These are phyloP conservation scores for Botrytis fabae DNA, from an alignment of 2,329 filamentous ascomycete species.

Conservation along the genomic window DNA sequence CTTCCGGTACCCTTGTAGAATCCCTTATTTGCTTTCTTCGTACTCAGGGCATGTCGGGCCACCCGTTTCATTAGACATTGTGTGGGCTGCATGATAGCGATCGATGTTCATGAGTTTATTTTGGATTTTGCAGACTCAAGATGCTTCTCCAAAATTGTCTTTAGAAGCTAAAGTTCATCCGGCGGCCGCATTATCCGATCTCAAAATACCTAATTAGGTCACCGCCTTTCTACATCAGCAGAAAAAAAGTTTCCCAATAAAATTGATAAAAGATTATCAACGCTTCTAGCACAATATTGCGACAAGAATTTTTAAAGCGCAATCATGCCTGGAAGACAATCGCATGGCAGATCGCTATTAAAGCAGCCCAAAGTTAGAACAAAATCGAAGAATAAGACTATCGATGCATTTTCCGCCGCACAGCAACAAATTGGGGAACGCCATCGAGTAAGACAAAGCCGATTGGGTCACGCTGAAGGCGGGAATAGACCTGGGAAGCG, in stretches of 20 bases:
- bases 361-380: conserved; percentile 44
- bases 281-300: conserved; percentile 19
- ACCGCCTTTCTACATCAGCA: not conserved
- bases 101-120: not conserved
- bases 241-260: conserved; percentile 32
- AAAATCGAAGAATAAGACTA: conserved; percentile 48
- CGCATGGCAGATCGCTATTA: conserved; percentile 38
- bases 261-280: conserved; percentile 28
- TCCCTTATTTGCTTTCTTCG: conserved; percentile 88
- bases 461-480: conserved; percentile 55
- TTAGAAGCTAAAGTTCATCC: conserved; percentile 23
- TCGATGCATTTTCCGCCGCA: conserved; percentile 66
- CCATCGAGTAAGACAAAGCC: conserved; percentile 54
- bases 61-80: conserved; percentile 66
- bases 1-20: conserved; percentile 97
- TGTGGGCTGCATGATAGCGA: conserved; percentile 62
- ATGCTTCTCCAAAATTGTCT: conserved; percentile 21
- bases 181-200: conserved; percentile 29
- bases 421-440: conserved; percentile 55
- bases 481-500: conserved; percentile 44
- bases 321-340: conserved; percentile 42
- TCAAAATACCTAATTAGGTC: not conserved
- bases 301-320: not conserved
- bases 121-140: conserved; percentile 11
- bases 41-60: conserved; percentile 78